Evolutionary conservation across 495 filamentous ascomycete genomes (phyloP), one percentile per base, ranked within the genome.

Genomic region (Aspergillus haitiensis): DNA sequence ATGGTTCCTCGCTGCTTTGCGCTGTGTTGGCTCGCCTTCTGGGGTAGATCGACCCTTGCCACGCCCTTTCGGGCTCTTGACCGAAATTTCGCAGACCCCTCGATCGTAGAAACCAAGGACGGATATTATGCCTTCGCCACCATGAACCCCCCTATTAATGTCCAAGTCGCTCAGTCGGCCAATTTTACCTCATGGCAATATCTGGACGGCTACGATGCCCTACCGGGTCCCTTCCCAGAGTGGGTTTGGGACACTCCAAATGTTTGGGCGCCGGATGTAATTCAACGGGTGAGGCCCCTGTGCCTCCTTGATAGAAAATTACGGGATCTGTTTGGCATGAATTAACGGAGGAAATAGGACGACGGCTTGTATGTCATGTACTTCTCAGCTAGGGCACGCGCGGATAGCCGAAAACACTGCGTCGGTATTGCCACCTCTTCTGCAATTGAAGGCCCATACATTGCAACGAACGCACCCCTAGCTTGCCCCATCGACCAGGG

Each of bases 281-380:
- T 78, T 13, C 56, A 61, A 55, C 63, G 72, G 31, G 76, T 78
- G 64, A 27, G 15, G n/a, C 37, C 4, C 37, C n/a, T 40, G 2
- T 40, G 9, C 37, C n/a, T 67, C 15, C 18, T 11, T 27, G 21
- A 27, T 3, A 27, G 21, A 3, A 27, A 27, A 27, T 1, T 3
- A 27, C 1, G 21, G 21, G 21, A 27, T 27, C 21, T 3, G 21
- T 27, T 27, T 1, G 21, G 3, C 21, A 27, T 27, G 3, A 27
- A 27, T 27, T 27, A 27, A 27, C 21, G 21, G 21, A 27, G 21
- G 21, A 1, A 27, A 10, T 44, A 80, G 77, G 59, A 67, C 18
- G 70, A 81, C 58, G 79, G 78, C 18, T 70, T 62, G 47, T 88
- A 79, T 68, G 74, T 86, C 10, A 78, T 88, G 74, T 87, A 86